Base-by-base conservation (phyloP, 805 yeast genomes). In the Lachancea nothofagi region DNA sequence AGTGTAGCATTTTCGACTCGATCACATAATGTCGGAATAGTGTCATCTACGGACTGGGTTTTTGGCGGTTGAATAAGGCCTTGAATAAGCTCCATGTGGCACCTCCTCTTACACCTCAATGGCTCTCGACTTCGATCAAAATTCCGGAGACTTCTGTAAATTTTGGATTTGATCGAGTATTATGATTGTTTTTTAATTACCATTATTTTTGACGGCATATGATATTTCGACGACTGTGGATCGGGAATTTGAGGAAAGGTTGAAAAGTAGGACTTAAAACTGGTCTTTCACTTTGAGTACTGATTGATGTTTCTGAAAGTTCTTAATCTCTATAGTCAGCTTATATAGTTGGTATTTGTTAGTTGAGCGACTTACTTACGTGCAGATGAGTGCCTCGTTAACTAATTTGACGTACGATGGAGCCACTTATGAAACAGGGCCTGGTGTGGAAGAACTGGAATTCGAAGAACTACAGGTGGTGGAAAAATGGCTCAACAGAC, bases 11-110 rank as follows among this genome's bases (percentile, higher is more conserved):
- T 87, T 31, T 79, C 76, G 40, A 90, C 73, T 29, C 97, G 70
- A 57, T 94, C 96, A 50, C 96, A 85, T 31, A 93, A 69, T 4
- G 93, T 86, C 5, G 90, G 78, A 44, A 93, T 90, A 10, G 95
- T 83, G 54, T 85, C 95, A 50, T 81, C 86, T 3, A 79, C 90
- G 7, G 77, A 66, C 54, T 70, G 80, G 5, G 61, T 66, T 51
- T 72, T 74, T 18, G 79, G 80, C 48, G 62, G 67, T 45, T 58
- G 63, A 44, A 68, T 65, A 29, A 68, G 49, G 12, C 71, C 71
- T 26, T 64, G 66, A 38, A 68, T 59, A 32, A 66, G 37, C 41
- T 67, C 71, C 72, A 68, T 67, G 26, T 21, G 25, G 12, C 7
- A 29, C 14, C 17, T 7, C 7, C 24, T 21, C 22, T 21, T 7